Conservation (phyloP, 768 basidiomycete species). For the Sutorius australiensis region DNA sequence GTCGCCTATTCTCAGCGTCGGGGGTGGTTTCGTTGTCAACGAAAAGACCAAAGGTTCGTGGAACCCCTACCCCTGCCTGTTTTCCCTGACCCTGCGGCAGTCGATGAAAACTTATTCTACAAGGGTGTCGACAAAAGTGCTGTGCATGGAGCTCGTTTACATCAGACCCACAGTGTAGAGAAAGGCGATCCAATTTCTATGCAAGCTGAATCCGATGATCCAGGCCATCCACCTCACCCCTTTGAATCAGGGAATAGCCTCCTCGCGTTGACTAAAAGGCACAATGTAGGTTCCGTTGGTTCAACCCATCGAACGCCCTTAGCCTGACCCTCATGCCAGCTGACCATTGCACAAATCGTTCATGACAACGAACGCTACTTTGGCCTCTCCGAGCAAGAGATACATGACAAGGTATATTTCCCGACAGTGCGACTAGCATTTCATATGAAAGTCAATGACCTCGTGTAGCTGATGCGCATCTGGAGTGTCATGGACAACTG, state of each 20-base stretch:
- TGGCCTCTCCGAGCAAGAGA: constrained; percentile 70
- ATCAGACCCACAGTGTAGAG: constrained; percentile 53
- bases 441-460: background rate
- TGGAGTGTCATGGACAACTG: constrained; percentile 94
- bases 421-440: background rate
- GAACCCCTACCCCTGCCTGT: background rate
- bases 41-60: constrained; percentile 80
- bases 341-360: constrained; percentile 92
- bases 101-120: constrained; percentile 93
- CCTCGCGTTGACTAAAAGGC: constrained; percentile 67
- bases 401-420: constrained; percentile 58
- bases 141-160: constrained; percentile 77
- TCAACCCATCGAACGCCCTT: background rate
- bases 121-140: constrained; percentile 80
- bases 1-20: constrained; percentile 49
- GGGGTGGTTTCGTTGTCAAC: constrained; percentile 94
- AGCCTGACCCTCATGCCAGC: constrained; percentile 40
- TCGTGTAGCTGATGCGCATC: constrained; percentile 58
- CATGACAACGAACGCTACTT: constrained; percentile 88
- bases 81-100: constrained; percentile 33
- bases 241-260: constrained; percentile 76
- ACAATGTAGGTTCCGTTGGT: constrained; percentile 60
- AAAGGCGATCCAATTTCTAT: constrained; percentile 13
- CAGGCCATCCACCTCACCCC: constrained; percentile 73
- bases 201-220: constrained; percentile 21